A percentile compares a stretch with the other conserved stretches of the same genome.
phyloP scores from a whole-genome alignment of 176 grass and related monocot species.

The Neostapfia colusana region DNA sequence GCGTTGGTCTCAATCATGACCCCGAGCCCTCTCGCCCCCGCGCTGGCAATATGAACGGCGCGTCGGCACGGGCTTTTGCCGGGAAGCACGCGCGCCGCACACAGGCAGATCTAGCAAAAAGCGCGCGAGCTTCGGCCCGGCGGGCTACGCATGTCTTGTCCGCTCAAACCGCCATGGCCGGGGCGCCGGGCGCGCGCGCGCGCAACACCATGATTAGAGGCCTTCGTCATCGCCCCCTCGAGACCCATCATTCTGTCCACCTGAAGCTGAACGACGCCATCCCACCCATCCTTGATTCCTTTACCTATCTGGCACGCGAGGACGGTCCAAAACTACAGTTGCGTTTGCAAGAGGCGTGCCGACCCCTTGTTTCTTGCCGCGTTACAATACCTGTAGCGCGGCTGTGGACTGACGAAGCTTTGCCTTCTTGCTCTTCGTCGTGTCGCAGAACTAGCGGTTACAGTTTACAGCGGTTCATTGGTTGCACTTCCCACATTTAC shows the following conservation, averaged over 20 bases:
- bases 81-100: neutral
- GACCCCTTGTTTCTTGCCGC: neutral
- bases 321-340: conserved; percentile 8
- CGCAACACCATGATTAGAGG: conserved; percentile 54
- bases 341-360: neutral
- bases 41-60: neutral
- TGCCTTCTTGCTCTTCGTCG: no score
- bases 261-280: conserved; percentile 22
- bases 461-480: neutral
- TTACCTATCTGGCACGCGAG: conserved; percentile 18
- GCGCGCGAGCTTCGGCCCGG: conserved; percentile 53
- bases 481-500: neutral
- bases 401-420: no score
- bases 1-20: conserved; percentile 56
- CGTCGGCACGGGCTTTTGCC: neutral
- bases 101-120: conserved; percentile 18
- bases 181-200: neutral
- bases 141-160: conserved; percentile 7
- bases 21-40: conserved; percentile 24
- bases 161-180: conserved; percentile 6
- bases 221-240: conserved; percentile 49
- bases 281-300: neutral
- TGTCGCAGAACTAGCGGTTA: no score
- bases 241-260: conserved; percentile 70
- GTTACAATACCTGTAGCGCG: neutral